Base-by-base conservation (phyloP, 352 stramenopile genomes). In the Saprolegnia parasitica region DNA sequence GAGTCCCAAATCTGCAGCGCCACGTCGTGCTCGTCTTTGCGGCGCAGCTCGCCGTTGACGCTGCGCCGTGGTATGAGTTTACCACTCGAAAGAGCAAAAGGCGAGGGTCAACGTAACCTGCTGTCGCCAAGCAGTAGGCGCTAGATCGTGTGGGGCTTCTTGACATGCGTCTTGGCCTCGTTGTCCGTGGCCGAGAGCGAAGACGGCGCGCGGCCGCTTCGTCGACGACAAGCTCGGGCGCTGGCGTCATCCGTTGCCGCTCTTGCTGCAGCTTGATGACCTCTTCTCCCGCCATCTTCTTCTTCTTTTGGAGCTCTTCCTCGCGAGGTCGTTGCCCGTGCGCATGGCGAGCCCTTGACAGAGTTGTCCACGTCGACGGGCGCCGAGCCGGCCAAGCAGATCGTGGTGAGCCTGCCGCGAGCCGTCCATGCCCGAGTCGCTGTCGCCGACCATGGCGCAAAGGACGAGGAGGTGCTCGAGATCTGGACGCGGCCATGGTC, bases 1-100 rank as follows among this genome's bases (percentile, higher is more conserved):
- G 93, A 98, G 76, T 98, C 93, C 93, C 93, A 98, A 56, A 98
- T 96, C 75, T 98, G 93, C 52, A 97, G 75, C 39, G 93, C 87
- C 39, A 93, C 87, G 45, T 96, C 82, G 35, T 75, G 61, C 72
- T 96, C 84, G 21, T 96, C 86, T 47, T 80, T 77, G 20, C 92
- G 77, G 21, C 77, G 81, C 75, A 96, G 89, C 67, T 95, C n/a
- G 86, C 50, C 90, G 90, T 98, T 90, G 46, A 98, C 93, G 65
- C 86, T 94, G 50, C 52, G 56, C 52, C 2, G 35, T 2, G 13
- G 8, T 49, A 32, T 8, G 72, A 24, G 35, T n/a, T n/a, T n/a
- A n/a, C n/a, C n/a, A n/a, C n/a, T n/a, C n/a, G n/a, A 42, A 26
- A 23, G 2, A 10, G 46, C 60, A 21, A 26, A 52, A 73, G 11